Conservation (phyloP, 2,329 filamentous ascomycete genomes). For the Aspergillus jensenii region DNA sequence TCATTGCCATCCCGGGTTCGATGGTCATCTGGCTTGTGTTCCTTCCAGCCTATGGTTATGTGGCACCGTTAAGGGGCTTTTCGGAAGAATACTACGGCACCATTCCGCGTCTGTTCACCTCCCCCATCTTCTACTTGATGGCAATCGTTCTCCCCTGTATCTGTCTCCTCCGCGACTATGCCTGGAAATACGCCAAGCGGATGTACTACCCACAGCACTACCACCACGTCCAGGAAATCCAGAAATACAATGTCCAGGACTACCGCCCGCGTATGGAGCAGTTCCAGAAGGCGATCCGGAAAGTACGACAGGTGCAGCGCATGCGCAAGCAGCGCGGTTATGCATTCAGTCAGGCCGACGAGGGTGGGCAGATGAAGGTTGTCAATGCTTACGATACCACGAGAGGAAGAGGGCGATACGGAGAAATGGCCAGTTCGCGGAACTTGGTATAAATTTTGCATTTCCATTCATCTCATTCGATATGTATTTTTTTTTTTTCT, state of each 20-base stretch:
- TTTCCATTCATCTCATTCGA: background rate
- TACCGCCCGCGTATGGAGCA: slow-evolving; percentile 98
- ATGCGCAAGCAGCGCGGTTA: slow-evolving; percentile 99
- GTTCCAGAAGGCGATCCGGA: slow-evolving; percentile 98
- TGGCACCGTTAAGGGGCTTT: slow-evolving; percentile 78
- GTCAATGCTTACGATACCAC: slow-evolving; percentile 98
- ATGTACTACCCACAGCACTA: slow-evolving; percentile 97
- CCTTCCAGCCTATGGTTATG: slow-evolving; percentile 80
- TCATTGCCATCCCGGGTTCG: slow-evolving; percentile 91
- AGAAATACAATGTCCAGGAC: slow-evolving; percentile 99
- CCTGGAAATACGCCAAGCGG: slow-evolving; percentile 95
- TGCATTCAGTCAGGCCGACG: slow-evolving; percentile 95
- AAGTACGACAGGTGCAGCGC: slow-evolving; percentile 95
- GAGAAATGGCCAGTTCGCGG: slow-evolving; percentile 79
- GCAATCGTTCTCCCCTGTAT: slow-evolving; percentile 74
- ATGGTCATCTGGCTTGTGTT: slow-evolving; percentile 90
- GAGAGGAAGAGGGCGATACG: slow-evolving; percentile 83
- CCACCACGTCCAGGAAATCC: slow-evolving; percentile 98
- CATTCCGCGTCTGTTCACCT: slow-evolving; percentile 75
- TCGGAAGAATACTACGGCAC: slow-evolving; percentile 84
- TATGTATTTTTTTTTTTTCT: background rate
- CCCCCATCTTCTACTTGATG: slow-evolving; percentile 89
- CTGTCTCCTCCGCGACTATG: slow-evolving; percentile 84
- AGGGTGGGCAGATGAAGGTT: slow-evolving; percentile 83
- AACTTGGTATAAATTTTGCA: slow-evolving; percentile 24